These are phyloP conservation scores for Aspergillus melleus DNA, from an alignment of 2,329 filamentous ascomycete genomes.

Conservation along the genomic window DNA sequence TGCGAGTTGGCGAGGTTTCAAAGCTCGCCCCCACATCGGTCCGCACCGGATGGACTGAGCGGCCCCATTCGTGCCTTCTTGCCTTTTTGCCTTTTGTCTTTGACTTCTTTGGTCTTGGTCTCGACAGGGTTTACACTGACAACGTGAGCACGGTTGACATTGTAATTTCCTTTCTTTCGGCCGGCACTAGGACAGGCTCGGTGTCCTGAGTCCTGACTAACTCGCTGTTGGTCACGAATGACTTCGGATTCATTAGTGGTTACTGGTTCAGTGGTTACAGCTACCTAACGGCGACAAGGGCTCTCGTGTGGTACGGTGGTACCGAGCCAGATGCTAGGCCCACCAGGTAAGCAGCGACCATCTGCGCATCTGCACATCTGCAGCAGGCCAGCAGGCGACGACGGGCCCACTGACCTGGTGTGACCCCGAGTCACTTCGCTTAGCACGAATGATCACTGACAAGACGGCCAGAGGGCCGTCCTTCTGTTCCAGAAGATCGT, in stretches of 20 bases:
- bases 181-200: not conserved
- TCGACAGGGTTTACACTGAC: not conserved
- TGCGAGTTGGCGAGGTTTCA: not conserved
- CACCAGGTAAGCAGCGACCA: not conserved
- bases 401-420: not conserved
- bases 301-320: not conserved
- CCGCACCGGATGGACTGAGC: constrained; percentile 4
- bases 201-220: not conserved
- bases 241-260: not conserved
- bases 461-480: not conserved
- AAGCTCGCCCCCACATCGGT: not conserved
- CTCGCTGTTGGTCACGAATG: not conserved
- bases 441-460: not conserved
- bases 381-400: not conserved
- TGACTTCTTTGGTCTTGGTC: no score
- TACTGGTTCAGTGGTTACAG: not conserved
- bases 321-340: not conserved
- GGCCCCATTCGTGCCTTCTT: not conserved
- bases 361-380: not conserved
- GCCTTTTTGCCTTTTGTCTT: no score
- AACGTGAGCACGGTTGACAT: not conserved
- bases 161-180: not conserved
- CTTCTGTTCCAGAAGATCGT: not conserved
- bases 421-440: not conserved
- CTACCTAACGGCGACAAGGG: not conserved